Evolutionary conservation across 768 basidiomycete species (phyloP).

Genomic region (Candolleomyces aberdarensis): DNA sequence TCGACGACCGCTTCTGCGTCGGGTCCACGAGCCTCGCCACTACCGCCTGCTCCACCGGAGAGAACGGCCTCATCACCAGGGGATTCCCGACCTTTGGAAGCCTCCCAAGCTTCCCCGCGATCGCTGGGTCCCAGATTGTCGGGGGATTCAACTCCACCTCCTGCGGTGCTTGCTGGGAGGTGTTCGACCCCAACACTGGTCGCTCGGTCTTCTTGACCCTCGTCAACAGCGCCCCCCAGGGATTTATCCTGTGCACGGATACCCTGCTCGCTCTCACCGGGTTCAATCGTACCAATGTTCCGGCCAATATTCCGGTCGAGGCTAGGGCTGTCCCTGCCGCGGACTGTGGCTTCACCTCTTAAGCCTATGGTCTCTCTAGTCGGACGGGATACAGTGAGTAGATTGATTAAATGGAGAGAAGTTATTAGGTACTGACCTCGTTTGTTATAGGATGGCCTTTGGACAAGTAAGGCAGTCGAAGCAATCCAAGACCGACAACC

Average conservation of each 20-base stretch:
- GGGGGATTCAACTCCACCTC: conserved; percentile 7
- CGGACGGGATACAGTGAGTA: too few species aligned
- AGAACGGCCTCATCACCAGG: not conserved
- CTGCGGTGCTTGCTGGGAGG: conserved; percentile 8
- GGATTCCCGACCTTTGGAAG: conserved; percentile 9
- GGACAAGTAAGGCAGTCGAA: too few species aligned
- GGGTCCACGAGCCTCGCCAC: not conserved
- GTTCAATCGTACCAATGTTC: not conserved
- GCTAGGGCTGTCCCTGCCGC: not conserved
- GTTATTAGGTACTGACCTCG: too few species aligned
- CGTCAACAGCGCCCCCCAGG: not conserved
- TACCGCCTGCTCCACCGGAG: conserved; percentile 9
- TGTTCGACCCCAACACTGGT: conserved; percentile 4
- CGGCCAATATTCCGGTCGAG: not conserved
- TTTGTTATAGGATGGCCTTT: too few species aligned
- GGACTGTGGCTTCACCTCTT: not conserved
- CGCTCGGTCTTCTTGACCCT: conserved; percentile 3
- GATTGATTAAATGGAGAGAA: too few species aligned
- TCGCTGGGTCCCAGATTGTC: conserved; percentile 3
- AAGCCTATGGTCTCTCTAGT: too few species aligned
- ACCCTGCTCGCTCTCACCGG: not conserved
- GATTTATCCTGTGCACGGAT: not conserved
- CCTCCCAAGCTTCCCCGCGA: conserved; percentile 8
- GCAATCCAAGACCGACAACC: too few species aligned
- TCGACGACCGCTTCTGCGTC: conserved; percentile 6